These are phyloP conservation scores for Ajuga chamaepitys DNA, from an alignment of 257 asterid genomes.

Conservation along the genomic window DNA sequence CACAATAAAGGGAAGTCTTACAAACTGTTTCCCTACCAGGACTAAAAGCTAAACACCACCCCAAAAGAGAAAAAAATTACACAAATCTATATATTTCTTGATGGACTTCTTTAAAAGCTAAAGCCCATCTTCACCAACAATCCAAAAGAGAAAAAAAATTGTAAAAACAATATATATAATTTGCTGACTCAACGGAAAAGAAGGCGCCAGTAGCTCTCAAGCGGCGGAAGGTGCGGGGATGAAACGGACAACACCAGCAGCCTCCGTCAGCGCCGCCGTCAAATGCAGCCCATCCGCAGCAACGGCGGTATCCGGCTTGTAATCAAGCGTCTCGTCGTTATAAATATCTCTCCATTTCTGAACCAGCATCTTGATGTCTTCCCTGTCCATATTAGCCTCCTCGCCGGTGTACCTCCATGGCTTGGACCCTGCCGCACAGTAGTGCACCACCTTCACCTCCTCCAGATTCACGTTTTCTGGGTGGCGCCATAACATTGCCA, in stretches of 20 bases:
- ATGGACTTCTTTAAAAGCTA: background rate
- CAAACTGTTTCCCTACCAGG: background rate
- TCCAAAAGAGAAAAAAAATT: background rate
- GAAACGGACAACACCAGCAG: slow-evolving; percentile 24
- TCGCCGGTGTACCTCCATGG: slow-evolving; percentile 52
- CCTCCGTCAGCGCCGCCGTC: slow-evolving; percentile 18
- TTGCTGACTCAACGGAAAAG: too few relatives aligned
- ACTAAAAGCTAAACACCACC: background rate
- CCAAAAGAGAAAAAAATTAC: background rate
- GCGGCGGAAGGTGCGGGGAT: slow-evolving; percentile 42
- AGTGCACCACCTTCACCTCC: slow-evolving; percentile 51
- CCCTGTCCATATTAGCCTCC: slow-evolving; percentile 37
- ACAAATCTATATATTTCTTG: background rate
- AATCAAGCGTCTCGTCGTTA: slow-evolving; percentile 29
- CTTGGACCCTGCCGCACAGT: slow-evolving; percentile 55
- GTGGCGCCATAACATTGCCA: slow-evolving; percentile 59
- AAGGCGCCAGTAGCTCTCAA: background rate
- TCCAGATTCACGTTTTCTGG: slow-evolving; percentile 38
- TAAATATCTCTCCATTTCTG: slow-evolving; percentile 37
- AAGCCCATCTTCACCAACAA: background rate
- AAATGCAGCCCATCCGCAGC: background rate
- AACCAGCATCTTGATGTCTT: slow-evolving; percentile 36
- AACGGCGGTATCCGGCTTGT: background rate
- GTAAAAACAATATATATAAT: too few relatives aligned
- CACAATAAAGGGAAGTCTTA: background rate